These are phyloP conservation scores for Lactifluus pinguis DNA, from an alignment of 768 basidiomycete species.

Conservation along the genomic window DNA sequence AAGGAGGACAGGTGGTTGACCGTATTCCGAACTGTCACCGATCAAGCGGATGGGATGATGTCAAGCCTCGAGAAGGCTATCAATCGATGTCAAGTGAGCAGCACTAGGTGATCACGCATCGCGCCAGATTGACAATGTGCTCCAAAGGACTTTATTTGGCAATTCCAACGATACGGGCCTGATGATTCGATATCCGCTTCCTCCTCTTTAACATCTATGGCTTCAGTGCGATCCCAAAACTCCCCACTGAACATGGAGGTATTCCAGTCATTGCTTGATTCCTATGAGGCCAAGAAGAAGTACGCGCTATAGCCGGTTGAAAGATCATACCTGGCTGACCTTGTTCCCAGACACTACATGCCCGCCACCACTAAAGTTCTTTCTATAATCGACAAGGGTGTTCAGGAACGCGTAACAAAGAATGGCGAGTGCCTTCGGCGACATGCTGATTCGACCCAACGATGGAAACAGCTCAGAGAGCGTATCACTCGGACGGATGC, in stretches of 20 bases:
- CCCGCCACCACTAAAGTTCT: constrained; percentile 90
- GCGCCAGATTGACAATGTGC: constrained; percentile 1
- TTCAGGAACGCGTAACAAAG: constrained; percentile 88
- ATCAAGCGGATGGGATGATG: constrained; percentile 99
- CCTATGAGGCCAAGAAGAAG: constrained; percentile 87
- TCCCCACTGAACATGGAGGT: constrained; percentile 47
- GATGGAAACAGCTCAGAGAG: constrained; percentile 75
- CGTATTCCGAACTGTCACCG: constrained; percentile 87
- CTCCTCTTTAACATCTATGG: constrained; percentile 30
- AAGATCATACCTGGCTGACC: not conserved
- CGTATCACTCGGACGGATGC: constrained; percentile 71
- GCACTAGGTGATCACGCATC: not conserved
- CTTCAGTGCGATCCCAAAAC: constrained; percentile 43
- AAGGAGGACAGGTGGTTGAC: constrained; percentile 97
- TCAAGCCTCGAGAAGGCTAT: constrained; percentile 89
- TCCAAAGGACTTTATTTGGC: constrained; percentile 74
- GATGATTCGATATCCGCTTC: constrained; percentile 35
- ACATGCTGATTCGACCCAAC: constrained; percentile 80
- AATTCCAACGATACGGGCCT: constrained; percentile 52
- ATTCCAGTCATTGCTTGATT: constrained; percentile 58
- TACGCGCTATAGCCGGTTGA: constrained; percentile 29
- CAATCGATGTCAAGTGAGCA: constrained; percentile 73
- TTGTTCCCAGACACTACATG: constrained; percentile 69
- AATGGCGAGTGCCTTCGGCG: constrained; percentile 91
- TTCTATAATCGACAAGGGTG: constrained; percentile 89